phyloP scores from a whole-genome alignment of 768 basidiomycete genomes.

The Lactarius indigo region DNA sequence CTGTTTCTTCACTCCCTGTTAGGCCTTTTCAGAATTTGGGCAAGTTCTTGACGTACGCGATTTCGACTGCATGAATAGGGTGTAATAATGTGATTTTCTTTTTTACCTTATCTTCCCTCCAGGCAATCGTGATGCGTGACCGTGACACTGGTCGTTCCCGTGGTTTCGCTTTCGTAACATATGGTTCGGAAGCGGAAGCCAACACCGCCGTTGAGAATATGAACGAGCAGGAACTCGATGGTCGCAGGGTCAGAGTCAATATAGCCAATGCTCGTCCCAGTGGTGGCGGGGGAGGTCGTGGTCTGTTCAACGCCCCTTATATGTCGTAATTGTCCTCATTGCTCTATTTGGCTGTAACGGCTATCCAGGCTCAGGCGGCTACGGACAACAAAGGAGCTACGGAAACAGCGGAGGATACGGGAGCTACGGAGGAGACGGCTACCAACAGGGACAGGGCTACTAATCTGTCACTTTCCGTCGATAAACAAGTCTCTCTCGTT shows the following conservation, averaged over 20 bases:
- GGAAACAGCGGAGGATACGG: too few species aligned
- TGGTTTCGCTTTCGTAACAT: conserved; percentile 96
- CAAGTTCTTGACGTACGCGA: conserved; percentile 87
- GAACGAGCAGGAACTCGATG: conserved; percentile 92
- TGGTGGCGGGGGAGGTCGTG: conserved; percentile 35
- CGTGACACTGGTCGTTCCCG: conserved; percentile 95
- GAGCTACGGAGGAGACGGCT: conserved; percentile 9
- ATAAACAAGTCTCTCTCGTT: not conserved
- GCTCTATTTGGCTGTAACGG: not conserved
- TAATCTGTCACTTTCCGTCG: not conserved
- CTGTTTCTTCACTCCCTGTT: conserved; percentile 36
- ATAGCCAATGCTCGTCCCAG: conserved; percentile 64
- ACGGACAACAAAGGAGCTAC: not conserved
- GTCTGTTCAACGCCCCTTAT: conserved; percentile 30
- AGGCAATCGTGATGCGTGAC: conserved; percentile 98
- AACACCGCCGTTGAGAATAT: conserved; percentile 68
- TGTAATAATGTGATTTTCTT: conserved; percentile 25
- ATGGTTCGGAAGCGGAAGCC: conserved; percentile 57
- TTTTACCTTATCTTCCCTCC: conserved; percentile 28
- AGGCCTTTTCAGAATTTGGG: conserved; percentile 85
- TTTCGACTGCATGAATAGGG: conserved; percentile 30
- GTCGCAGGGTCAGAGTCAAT: conserved; percentile 85
- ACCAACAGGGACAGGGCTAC: not conserved
- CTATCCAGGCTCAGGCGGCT: conserved; percentile 22
- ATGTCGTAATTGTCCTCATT: not conserved